phyloP scores from a whole-genome alignment of 768 basidiomycete genomes.

The Roridomyces roridus region DNA sequence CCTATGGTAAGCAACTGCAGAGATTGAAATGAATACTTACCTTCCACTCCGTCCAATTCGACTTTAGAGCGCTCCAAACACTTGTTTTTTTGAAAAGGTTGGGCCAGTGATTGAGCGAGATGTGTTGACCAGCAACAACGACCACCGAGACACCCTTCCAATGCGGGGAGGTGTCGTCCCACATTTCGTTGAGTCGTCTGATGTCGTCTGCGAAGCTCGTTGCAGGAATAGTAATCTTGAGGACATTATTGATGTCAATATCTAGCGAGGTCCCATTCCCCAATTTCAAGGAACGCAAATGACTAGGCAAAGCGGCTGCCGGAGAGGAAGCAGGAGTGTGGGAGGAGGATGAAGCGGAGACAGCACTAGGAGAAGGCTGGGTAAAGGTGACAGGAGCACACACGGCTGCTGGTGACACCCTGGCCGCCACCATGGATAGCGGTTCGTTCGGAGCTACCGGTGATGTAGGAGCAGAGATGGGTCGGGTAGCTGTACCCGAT shows the following conservation, averaged over 20 bases:
- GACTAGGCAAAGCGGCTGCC: too few relatives aligned
- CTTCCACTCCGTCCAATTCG: conserved; percentile 24
- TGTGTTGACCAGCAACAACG: conserved; percentile 18
- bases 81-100: conserved; percentile 8
- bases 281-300: too few relatives aligned
- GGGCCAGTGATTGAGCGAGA: conserved; percentile 10
- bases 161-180: conserved; percentile 30
- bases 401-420: too few relatives aligned
- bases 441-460: too few relatives aligned
- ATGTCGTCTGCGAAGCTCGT: conserved; percentile 29
- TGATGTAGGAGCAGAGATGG: too few relatives aligned
- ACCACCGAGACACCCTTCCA: conserved; percentile 27
- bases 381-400: too few relatives aligned
- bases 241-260: background rate
- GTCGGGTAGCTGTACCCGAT: too few relatives aligned
- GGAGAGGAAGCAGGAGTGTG: too few relatives aligned
- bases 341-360: too few relatives aligned
- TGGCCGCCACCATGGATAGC: too few relatives aligned
- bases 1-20: background rate
- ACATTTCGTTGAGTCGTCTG: conserved; percentile 28
- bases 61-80: conserved; percentile 15
- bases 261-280: background rate
- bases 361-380: too few relatives aligned
- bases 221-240: conserved; percentile 4
- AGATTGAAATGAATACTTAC: conserved; percentile 1